Conservation (phyloP, 352 stramenopile species). For the Pythium aquatile region DNA sequence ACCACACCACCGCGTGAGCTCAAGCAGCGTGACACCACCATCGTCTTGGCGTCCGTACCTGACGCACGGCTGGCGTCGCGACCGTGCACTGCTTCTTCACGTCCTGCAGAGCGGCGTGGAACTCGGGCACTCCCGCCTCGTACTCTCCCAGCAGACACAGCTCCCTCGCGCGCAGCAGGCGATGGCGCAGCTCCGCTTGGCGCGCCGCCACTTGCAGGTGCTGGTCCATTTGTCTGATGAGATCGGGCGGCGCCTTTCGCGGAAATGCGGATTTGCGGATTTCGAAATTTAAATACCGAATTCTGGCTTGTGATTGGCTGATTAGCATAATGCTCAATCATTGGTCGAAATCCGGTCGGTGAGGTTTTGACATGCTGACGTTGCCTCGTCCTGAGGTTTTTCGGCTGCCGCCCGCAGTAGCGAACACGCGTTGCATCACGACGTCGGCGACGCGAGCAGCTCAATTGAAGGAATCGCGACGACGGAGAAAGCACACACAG, state of each 20-base stretch:
- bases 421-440: slow-evolving; percentile 28
- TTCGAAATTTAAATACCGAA: slow-evolving; percentile 14
- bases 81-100: slow-evolving; percentile 36
- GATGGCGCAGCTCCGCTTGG: slow-evolving; percentile 22
- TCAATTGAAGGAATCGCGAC: slow-evolving; percentile 12
- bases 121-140: slow-evolving; percentile 43
- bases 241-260: slow-evolving; percentile 2
- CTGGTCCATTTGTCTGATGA: neutral
- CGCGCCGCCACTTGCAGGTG: slow-evolving; percentile 1
- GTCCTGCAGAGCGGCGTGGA: slow-evolving; percentile 32
- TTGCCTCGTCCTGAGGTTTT: slow-evolving; percentile 25
- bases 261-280: neutral
- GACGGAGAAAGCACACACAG: neutral
- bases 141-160: slow-evolving; percentile 70
- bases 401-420: slow-evolving; percentile 13
- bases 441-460: neutral
- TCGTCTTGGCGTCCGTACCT: slow-evolving; percentile 25
- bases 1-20: neutral
- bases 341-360: slow-evolving; percentile 6
- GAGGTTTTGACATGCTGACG: slow-evolving; percentile 13
- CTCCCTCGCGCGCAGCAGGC: slow-evolving; percentile 54
- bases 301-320: neutral
- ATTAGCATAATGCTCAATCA: neutral
- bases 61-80: slow-evolving; percentile 27
- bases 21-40: neutral